Conservation (phyloP, 768 basidiomycete genomes). For the Xerocomellus dryophilus region DNA sequence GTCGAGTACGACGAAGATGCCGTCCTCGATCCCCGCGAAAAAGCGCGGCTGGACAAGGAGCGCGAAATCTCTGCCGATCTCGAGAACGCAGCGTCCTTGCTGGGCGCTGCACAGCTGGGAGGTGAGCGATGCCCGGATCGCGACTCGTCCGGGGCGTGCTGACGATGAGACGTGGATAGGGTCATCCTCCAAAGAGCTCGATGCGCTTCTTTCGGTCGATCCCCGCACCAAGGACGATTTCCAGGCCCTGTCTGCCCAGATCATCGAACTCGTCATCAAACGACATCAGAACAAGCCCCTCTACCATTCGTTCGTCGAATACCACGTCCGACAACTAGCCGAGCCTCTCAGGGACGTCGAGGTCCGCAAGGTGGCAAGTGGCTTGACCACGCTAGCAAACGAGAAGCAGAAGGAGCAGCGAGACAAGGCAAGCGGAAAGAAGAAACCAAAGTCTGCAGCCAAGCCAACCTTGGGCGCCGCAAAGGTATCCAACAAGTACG, state of each 20-base stretch:
- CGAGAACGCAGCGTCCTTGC: conserved; percentile 73
- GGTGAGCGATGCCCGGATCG: conserved; percentile 40
- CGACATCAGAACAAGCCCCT: conserved; percentile 80
- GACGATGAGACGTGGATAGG: conserved; percentile 37
- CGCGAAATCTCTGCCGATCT: conserved; percentile 85
- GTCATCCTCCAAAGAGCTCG: conserved; percentile 65
- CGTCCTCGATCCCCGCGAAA: conserved; percentile 77
- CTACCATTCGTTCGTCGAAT: conserved; percentile 80
- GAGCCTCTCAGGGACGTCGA: conserved; percentile 85
- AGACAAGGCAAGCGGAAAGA: conserved; percentile 86
- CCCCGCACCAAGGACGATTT: conserved; percentile 93
- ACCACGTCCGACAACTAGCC: conserved; percentile 74
- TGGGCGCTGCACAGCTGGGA: conserved; percentile 68
- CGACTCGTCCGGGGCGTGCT: background rate
- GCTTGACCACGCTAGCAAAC: conserved; percentile 83
- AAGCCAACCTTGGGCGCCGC: conserved; percentile 77
- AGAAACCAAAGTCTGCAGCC: conserved; percentile 66
- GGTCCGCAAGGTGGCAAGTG: conserved; percentile 83
- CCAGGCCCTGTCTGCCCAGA: conserved; percentile 61
- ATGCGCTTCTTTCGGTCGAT: conserved; percentile 69
- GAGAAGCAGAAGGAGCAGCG: conserved; percentile 92
- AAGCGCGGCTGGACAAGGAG: conserved; percentile 73
- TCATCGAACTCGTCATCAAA: conserved; percentile 74
- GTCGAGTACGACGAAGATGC: conserved; percentile 67
- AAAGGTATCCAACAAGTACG: conserved; percentile 64